Percentiles rank a stretch among this genome's conserved stretches.
These are phyloP conservation scores for Pythium guiyangense DNA, from an alignment of 352 stramenopile genomes.

Conservation along the genomic window DNA sequence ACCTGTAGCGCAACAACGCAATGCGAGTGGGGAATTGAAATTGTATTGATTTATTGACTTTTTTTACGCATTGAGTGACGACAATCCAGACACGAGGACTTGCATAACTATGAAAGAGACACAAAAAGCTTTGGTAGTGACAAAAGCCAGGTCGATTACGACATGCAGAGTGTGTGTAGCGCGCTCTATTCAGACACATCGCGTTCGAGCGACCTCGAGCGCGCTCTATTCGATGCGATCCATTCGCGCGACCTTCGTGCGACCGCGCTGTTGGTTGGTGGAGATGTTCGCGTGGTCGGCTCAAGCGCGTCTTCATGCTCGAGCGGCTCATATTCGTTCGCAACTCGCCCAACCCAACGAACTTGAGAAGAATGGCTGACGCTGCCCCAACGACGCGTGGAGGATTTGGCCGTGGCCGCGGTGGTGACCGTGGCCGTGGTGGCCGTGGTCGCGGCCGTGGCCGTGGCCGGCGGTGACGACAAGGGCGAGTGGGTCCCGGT, in stretches of 20 bases:
- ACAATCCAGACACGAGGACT: no score
- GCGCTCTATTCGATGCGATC: constrained; percentile 1
- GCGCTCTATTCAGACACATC: background rate
- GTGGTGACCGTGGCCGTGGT: constrained; percentile 76
- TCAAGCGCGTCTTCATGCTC: no score
- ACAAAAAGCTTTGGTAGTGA: background rate
- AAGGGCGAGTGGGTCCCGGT: constrained; percentile 98
- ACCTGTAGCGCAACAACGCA: background rate
- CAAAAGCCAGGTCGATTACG: background rate
- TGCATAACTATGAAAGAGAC: no score
- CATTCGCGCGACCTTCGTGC: constrained; percentile 23
- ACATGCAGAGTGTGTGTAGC: background rate
- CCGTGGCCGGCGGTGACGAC: constrained; percentile 75
- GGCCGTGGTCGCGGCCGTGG: constrained; percentile 83
- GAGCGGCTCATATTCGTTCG: constrained; percentile 60
- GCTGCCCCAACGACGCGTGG: constrained; percentile 81
- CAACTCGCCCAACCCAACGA: constrained; percentile 31
- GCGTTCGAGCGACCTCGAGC: background rate
- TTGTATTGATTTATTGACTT: background rate
- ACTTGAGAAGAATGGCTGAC: constrained; percentile 76
- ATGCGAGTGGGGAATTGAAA: background rate
- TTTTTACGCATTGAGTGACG: background rate
- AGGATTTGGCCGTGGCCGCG: constrained; percentile 91
- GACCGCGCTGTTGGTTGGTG: constrained; percentile 37
- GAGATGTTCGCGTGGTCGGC: constrained; percentile 6